A percentile compares a stretch with the other conserved stretches of the same genome.
Evolutionary conservation across 495 filamentous ascomycete species (phyloP).

Genomic region (Mycothermus thermophilus): DNA sequence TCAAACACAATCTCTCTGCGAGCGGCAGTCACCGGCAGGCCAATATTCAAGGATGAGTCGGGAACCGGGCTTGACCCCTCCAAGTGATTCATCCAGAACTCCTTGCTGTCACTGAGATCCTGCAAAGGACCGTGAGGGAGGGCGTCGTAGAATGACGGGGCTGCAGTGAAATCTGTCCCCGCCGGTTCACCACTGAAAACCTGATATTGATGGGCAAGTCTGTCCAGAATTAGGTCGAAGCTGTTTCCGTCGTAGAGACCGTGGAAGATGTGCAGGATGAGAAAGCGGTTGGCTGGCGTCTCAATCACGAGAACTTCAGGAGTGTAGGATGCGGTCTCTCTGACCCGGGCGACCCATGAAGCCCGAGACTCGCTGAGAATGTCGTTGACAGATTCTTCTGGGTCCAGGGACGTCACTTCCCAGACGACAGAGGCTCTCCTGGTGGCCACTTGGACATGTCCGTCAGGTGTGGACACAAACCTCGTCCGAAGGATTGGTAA

Average conservation of each 20-base stretch:
- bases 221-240: constrained; percentile 48
- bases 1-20: constrained; percentile 15
- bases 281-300: constrained; percentile 14
- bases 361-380: constrained; percentile 16
- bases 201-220: constrained; percentile 36
- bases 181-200: constrained; percentile 6
- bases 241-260: constrained; percentile 81
- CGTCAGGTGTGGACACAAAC: constrained; percentile 53
- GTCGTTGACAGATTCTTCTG: constrained; percentile 18
- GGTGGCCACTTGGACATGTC: constrained; percentile 58
- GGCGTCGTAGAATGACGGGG: constrained; percentile 36
- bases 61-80: constrained; percentile 20
- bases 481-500: constrained; percentile 50
- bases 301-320: too few relatives aligned
- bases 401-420: constrained; percentile 30
- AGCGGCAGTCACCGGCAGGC: constrained; percentile 5
- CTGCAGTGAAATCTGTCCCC: too few relatives aligned
- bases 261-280: constrained; percentile 64
- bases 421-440: constrained; percentile 24
- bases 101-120: constrained; percentile 36
- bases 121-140: constrained; percentile 45
- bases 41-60: constrained; percentile 11
- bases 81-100: constrained; percentile 56
- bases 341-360: constrained; percentile 30
- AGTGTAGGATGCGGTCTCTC: too few relatives aligned